Percentiles rank a stretch among this genome's conserved stretches.
Conservation (phyloP, 441 rosid species). For the Euphorbia schlechtendalii region DNA sequence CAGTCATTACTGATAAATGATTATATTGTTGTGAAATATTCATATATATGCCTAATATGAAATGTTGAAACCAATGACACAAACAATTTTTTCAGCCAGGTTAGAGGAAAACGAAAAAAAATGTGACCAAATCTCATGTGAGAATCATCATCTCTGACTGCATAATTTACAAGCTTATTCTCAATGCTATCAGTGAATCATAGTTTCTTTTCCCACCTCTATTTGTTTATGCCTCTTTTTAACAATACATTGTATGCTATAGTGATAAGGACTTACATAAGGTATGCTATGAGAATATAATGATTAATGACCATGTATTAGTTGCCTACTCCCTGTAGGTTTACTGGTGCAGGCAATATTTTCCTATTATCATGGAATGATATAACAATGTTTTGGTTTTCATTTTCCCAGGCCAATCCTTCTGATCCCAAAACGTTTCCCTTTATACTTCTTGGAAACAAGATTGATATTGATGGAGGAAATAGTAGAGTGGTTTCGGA, state of each 20-base stretch:
- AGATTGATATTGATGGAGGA: conserved; percentile 89
- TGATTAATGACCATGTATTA: no score
- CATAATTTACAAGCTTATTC: not conserved
- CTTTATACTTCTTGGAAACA: conserved; percentile 72
- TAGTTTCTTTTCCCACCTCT: not conserved
- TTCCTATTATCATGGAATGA: no score
- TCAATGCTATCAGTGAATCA: not conserved
- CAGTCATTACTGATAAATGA: not conserved
- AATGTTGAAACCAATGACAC: not conserved
- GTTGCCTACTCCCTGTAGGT: no score
- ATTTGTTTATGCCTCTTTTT: not conserved
- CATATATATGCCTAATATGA: not conserved
- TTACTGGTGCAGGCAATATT: no score
- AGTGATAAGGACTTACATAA: no score
- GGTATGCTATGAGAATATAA: no score
- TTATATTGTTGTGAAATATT: not conserved
- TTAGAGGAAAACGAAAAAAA: not conserved
- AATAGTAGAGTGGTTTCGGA: conserved; percentile 85
- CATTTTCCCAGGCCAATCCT: conserved; percentile 85
- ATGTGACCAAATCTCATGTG: not conserved
- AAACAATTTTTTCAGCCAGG: not conserved
- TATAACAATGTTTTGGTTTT: no score
- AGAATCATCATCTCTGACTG: not conserved
- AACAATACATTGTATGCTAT: no score
- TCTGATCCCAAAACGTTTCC: conserved; percentile 57